Percentiles rank a stretch among this genome's conserved stretches.
Evolutionary conservation across 495 filamentous ascomycete genomes (phyloP).

Genomic region (Pyrenula massariospora): DNA sequence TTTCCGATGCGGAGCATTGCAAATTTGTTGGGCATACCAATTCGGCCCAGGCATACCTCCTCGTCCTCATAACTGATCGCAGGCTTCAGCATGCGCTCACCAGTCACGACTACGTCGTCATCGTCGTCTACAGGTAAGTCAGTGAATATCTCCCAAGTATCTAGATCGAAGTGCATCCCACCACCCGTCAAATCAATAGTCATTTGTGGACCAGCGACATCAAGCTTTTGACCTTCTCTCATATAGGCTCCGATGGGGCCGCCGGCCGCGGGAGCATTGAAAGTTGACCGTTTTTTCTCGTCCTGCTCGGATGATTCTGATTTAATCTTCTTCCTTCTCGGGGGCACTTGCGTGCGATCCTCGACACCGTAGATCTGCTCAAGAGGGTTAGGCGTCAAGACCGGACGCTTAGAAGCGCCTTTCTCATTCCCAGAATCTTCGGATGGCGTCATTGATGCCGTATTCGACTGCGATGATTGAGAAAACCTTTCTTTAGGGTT

Average conservation of each 20-base stretch:
- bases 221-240: conserved; percentile 32
- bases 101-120: conserved; percentile 37
- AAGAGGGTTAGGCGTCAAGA: conserved; percentile 24
- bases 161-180: conserved; percentile 12
- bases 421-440: neutral
- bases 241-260: conserved; percentile 53
- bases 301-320: conserved; percentile 26
- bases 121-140: conserved; percentile 28
- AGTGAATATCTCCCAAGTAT: neutral
- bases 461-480: neutral
- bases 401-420: neutral
- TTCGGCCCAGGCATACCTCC: conserved; percentile 76
- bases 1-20: no score
- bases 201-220: conserved; percentile 13
- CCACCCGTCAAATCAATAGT: conserved; percentile 59
- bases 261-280: conserved; percentile 33
- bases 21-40: no score
- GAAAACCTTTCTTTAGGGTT: neutral
- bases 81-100: conserved; percentile 18
- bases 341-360: conserved; percentile 44
- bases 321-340: conserved; percentile 54
- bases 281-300: conserved; percentile 21
- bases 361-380: conserved; percentile 65
- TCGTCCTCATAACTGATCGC: conserved; percentile 21
- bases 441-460: neutral